These are phyloP conservation scores for Cymbopogon flexuosus DNA, from an alignment of 202 grass and related monocot species.

Conservation along the genomic window DNA sequence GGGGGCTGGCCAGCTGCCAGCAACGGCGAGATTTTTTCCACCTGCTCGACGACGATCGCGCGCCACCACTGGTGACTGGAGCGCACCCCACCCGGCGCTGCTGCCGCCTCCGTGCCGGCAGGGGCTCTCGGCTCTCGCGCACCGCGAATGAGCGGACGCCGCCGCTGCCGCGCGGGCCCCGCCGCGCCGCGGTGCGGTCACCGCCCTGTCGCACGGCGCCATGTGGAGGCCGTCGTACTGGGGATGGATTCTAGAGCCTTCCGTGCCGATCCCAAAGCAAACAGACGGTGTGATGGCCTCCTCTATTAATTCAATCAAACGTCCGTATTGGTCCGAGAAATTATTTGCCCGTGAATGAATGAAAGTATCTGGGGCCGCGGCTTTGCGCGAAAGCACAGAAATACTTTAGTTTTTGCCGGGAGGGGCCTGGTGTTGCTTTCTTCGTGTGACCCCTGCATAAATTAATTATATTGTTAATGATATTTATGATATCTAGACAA, in stretches of 20 bases:
- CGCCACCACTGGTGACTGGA: background rate
- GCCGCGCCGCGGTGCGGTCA: background rate
- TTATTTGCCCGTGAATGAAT: background rate
- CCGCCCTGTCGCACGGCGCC: background rate
- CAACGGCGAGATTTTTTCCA: conserved; percentile 4
- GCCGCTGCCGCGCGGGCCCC: background rate
- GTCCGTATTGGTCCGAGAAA: background rate
- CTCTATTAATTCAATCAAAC: background rate
- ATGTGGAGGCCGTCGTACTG: conserved; percentile 23
- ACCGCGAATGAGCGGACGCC: background rate
- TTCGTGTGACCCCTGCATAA: too few species aligned
- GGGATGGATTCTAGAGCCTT: conserved; percentile 45
- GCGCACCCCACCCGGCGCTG: background rate
- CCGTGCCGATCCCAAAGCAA: conserved; percentile 43
- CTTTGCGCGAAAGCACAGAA: conserved; percentile 18
- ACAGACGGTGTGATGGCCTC: conserved; percentile 4
- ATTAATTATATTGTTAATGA: background rate
- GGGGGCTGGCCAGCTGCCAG: background rate
- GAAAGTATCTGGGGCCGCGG: background rate
- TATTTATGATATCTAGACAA: background rate
- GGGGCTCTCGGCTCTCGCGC: background rate
- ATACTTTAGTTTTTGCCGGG: background rate
- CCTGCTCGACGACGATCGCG: background rate
- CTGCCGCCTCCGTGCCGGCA: conserved; percentile 26
- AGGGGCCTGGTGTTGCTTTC: background rate